Evolutionary conservation across 176 grass and related monocot species (phyloP), one percentile per base, ranked within the genome.

Genomic region (Alloteropsis semialata): DNA sequence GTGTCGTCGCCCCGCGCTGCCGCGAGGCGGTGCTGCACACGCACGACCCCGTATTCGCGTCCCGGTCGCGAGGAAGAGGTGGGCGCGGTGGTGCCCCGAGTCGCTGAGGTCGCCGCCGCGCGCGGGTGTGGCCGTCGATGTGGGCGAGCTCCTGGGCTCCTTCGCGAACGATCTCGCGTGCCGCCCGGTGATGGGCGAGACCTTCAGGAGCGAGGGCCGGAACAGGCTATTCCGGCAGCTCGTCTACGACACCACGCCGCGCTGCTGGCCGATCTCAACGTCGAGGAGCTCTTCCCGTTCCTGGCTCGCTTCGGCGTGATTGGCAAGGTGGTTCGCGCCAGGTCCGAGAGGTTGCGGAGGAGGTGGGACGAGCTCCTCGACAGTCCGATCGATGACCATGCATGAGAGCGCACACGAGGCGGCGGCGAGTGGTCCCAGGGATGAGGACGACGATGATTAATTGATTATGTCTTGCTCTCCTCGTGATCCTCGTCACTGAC

Each of bases 41-140:
- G 44, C 85, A 88, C 85, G 89, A 91, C 50, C 85, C 77, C 66
- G 69, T 86, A 5, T 82, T 91, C 66, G 81, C 89, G 36, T 91
- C 71, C 18, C 48, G 71, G 45, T 19, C 71, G 87, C 75, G 45
- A 81, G 15, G 68, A 41, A 3, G 74, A 54, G 51, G 25, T 82
- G 25, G 14, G 18, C 25, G 2, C 2, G 51, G 38, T 33, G 6
- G 43, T 72, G 75, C 10, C 43, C 22, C 80, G 74, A 58, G 59
- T 89, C 14, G 0, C 34, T 17, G 34, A 28, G 42, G n/a, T n/a
- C n/a, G 36, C 32, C 6, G 78, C 71, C 21, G 9, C 38, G 5
- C n/a, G 16, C 61, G 2, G 50, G 45, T 1, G 28, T 5, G 9
- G 51, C 27, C 0, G 30, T 89, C 34, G 61, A 89, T 62, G 49